Evolutionary conservation across 805 yeast species (phyloP).

Genomic region (Henningerozyma blattae): DNA sequence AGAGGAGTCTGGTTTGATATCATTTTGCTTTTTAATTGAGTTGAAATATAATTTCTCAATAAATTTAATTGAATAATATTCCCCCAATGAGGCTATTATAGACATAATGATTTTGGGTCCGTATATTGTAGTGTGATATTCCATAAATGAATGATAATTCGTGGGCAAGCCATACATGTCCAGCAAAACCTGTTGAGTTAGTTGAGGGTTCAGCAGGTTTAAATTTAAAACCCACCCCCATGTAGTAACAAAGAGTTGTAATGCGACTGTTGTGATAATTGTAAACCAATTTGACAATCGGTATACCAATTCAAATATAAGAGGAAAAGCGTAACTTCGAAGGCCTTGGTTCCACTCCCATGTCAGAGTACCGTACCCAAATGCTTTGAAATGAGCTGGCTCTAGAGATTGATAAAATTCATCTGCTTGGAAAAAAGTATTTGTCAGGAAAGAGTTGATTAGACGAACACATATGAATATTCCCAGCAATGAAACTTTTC

Average conservation of each 20-base stretch:
- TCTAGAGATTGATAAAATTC: slow-evolving; percentile 90
- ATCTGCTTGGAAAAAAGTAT: slow-evolving; percentile 90
- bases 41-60: slow-evolving; percentile 22
- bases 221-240: neutral
- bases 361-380: slow-evolving; percentile 71
- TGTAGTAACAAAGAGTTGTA: neutral
- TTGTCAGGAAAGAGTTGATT: slow-evolving; percentile 48
- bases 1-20: slow-evolving; percentile 3
- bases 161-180: neutral
- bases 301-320: slow-evolving; percentile 38
- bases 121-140: slow-evolving; percentile 30
- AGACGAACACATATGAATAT: slow-evolving; percentile 37
- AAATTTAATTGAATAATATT: slow-evolving; percentile 42
- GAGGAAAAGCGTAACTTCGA: slow-evolving; percentile 72
- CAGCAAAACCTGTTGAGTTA: neutral
- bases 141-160: slow-evolving; percentile 6
- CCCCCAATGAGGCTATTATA: slow-evolving; percentile 59
- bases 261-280: neutral
- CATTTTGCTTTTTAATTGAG: slow-evolving; percentile 10
- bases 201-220: neutral
- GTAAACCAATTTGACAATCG: slow-evolving; percentile 4
- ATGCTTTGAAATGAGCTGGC: slow-evolving; percentile 71
- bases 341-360: slow-evolving; percentile 89
- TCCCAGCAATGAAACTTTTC: no score
- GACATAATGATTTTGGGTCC: slow-evolving; percentile 66